Evolutionary conservation across 768 basidiomycete genomes (phyloP), one percentile per base, ranked within the genome.

Genomic region (Lactarius vividus): DNA sequence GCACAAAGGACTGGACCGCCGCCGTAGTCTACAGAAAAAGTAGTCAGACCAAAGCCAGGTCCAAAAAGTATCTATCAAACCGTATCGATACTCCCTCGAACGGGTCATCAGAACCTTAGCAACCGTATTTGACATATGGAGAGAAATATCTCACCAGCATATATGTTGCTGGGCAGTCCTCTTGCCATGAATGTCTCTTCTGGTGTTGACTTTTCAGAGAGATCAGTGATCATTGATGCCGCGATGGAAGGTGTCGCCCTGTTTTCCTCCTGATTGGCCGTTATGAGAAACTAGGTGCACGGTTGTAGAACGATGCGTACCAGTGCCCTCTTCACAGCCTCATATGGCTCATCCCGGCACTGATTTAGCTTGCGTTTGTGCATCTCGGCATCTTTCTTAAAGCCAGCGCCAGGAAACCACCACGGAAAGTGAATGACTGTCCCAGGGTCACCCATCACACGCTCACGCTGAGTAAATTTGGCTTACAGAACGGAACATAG

Each of bases 351-450:
- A 55, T 74, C 70, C 20, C 69, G 66, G 61, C 70, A 69, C 20
- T 60, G 67, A 18, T 54, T 57, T 15, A 71, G 57, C 23, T 68
- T 69, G 55, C 67, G 67, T 33, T 58, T 40, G 53, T 69, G 70
- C 52, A 52, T 57, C 8, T 40, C 16, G 3, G 72, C 73, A 15
- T 71, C 57, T 9, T 62, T 63, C 54, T 73, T 69, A 62, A 76
- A 75, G 4, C 64, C 59, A 23, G 73, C 72, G 40, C 73, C 73
- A 55, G 74, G 73, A 53, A 73, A 71, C 74, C 74, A 75, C 46
- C 66, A 65, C n/a, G 73, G 74, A 23, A 75, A 53, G 61, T 72
- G 63, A 37, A 70, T 71, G 59, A 74, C 72, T 72, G 57, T 20
- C 23, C 11, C 37, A 29, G 31, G 20, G 33, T 57, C n/a, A 65